Conservation (phyloP, 768 basidiomycete genomes). For the Hericium erinaceus region DNA sequence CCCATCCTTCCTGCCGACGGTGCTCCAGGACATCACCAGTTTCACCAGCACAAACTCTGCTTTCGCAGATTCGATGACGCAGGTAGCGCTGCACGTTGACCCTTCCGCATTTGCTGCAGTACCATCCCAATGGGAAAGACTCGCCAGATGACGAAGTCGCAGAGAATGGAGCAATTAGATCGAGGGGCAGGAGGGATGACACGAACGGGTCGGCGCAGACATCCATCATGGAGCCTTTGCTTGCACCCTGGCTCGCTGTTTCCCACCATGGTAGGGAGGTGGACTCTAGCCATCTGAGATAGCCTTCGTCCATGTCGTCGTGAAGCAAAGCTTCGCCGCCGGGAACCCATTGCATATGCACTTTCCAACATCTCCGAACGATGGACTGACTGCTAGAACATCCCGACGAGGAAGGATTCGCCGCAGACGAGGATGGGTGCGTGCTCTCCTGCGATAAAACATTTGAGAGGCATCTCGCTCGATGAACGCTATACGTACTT, state of each 20-base stretch:
- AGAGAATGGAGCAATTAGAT: slow-evolving; percentile 13
- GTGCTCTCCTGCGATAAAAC: neutral
- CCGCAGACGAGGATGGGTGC: neutral
- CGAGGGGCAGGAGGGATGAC: slow-evolving; percentile 5
- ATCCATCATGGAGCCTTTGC: neutral
- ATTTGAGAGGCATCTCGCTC: neutral
- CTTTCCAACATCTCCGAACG: slow-evolving; percentile 4
- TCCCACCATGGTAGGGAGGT: slow-evolving; percentile 13
- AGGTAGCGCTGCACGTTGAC: slow-evolving; percentile 12
- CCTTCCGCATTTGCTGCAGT: slow-evolving; percentile 9
- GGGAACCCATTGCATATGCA: slow-evolving; percentile 9
- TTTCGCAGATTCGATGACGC: slow-evolving; percentile 9
- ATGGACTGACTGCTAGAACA: neutral
- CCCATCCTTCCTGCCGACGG: slow-evolving; percentile 3
- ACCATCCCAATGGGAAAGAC: slow-evolving; percentile 9
- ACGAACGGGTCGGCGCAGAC: neutral
- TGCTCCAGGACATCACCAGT: neutral
- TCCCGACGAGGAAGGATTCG: neutral
- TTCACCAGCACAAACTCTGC: neutral
- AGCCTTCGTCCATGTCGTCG: slow-evolving; percentile 1
- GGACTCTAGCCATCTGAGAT: neutral
- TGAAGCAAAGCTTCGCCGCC: slow-evolving; percentile 11
- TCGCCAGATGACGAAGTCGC: slow-evolving; percentile 2
- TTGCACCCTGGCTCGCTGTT: neutral
- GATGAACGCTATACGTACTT: slow-evolving; percentile 6